phyloP scores from a whole-genome alignment of 2,329 filamentous ascomycete genomes.

The Hypocrella siamensis region DNA sequence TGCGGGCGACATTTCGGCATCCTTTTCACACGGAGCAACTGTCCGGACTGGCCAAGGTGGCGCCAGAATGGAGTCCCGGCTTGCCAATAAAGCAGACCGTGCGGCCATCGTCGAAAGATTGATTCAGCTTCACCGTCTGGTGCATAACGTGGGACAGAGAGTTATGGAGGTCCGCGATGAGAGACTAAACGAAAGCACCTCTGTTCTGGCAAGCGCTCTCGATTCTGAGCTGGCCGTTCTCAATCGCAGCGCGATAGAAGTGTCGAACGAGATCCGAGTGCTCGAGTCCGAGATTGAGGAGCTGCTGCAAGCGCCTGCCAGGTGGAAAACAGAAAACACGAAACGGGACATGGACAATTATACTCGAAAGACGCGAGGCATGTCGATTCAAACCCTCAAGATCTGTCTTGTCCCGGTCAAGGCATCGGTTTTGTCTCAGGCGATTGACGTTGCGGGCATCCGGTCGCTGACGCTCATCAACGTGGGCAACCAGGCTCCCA shows the following conservation, averaged over 20 bases:
- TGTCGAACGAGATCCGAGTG: constrained; percentile 4
- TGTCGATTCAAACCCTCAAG: constrained; percentile 36
- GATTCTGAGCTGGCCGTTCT: constrained; percentile 17
- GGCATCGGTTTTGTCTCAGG: constrained; percentile 37
- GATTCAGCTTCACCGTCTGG: constrained; percentile 2
- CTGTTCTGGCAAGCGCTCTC: background rate
- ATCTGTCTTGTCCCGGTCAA: constrained; percentile 46
- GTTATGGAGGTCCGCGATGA: constrained; percentile 3
- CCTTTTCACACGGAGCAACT: no score
- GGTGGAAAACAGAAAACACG: constrained; percentile 5
- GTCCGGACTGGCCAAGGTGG: background rate
- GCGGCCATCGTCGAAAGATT: constrained; percentile 1
- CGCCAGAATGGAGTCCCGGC: background rate
- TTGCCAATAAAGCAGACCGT: constrained; percentile 1
- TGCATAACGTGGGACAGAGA: constrained; percentile 1
- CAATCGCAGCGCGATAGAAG: constrained; percentile 3
- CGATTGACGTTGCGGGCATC: constrained; percentile 41
- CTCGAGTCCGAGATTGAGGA: constrained; percentile 5
- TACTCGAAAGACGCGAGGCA: constrained; percentile 39
- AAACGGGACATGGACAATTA: constrained; percentile 31
- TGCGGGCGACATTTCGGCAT: no score
- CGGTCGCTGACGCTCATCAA: constrained; percentile 44
- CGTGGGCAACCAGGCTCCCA: constrained; percentile 42
- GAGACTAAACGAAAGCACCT: background rate
- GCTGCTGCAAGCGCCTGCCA: background rate